Base-by-base conservation (phyloP, 306 rosid species). In the Dryas alaskensis region DNA sequence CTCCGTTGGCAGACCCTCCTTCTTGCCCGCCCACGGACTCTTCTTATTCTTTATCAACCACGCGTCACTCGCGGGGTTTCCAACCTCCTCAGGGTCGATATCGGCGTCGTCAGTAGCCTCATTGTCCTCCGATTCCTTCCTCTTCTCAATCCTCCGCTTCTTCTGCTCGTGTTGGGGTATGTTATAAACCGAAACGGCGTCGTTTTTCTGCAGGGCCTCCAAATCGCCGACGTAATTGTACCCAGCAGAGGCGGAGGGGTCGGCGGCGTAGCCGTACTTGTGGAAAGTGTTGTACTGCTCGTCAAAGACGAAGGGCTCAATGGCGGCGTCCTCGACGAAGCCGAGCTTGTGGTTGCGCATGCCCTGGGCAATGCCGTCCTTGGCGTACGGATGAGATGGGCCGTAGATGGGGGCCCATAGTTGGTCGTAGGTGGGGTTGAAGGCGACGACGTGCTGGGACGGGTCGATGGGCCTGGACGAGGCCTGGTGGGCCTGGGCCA, bases 261-360 rank as follows among this genome's bases (percentile, higher is more conserved):
- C 98, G 5, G 98, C 96, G 2, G 98, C 98, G 55, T 92, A 95
- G 17, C 99, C 98, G 51, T 86, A 90, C 47, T 92, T 90, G 67
- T 90, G 85, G 80, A 92, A 92, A 42, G 98, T 92, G 68, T 95
- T 95, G 88, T 95, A 92, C 78, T 90, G 99, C 73, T 95, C 99
- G 58, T 95, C 98, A 55, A 95, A 92, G 59, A 90, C 86, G 67
- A 95, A 92, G 8, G 97, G 88, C 9, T 88, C 98, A 19, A 92
- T 82, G 37, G 96, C 65, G 13, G 99, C 99, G 48, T 92, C 92
- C 49, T 95, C 99, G 0, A 95, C 97, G 46, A 92, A 92, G 52
- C 97, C 99, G 3, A 92, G 92, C 82, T 92, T 95, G 88, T 95
- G 98, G 83, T 95, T 95, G 65, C 98, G 98, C 89, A 92, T 87